These are phyloP conservation scores for Eucalyptus leucophloia DNA, from an alignment of 345 rosid species.

Conservation along the genomic window DNA sequence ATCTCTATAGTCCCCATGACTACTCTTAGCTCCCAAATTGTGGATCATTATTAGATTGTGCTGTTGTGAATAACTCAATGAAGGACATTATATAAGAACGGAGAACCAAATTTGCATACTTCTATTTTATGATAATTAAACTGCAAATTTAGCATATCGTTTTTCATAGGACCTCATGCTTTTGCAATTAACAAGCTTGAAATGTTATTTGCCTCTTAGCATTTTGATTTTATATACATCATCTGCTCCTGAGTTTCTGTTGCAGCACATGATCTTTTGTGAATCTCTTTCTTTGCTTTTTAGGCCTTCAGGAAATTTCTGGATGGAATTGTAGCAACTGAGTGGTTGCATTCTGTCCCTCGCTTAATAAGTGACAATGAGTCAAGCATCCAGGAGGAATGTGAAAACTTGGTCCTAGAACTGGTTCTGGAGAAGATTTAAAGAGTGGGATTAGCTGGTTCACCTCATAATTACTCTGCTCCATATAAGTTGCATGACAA, in stretches of 20 bases:
- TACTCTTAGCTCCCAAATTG: background rate
- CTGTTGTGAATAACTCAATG: background rate
- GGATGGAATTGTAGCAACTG: conserved; percentile 44
- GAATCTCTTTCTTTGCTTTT: background rate
- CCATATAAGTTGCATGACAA: conserved; percentile 4
- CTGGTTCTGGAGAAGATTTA: conserved; percentile 66
- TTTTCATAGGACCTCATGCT: background rate
- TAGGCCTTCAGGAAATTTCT: conserved; percentile 65
- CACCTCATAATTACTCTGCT: background rate
- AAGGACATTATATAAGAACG: background rate
- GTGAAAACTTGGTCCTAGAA: conserved; percentile 84
- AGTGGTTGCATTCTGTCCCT: conserved; percentile 92
- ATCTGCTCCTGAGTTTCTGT: background rate
- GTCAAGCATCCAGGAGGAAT: conserved; percentile 87
- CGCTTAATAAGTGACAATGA: conserved; percentile 76
- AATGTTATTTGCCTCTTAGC: background rate
- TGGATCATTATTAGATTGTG: background rate
- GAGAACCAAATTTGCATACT: background rate
- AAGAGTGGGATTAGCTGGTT: conserved; percentile 28
- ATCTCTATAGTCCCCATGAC: background rate
- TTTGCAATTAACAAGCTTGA: background rate
- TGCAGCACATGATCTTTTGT: background rate
- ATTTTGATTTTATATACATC: background rate
- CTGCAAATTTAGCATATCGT: background rate
- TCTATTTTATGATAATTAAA: background rate